Evolutionary conservation across 306 rosid genomes (phyloP), one percentile per base, ranked within the genome.

Genomic region (Pueraria montana): DNA sequence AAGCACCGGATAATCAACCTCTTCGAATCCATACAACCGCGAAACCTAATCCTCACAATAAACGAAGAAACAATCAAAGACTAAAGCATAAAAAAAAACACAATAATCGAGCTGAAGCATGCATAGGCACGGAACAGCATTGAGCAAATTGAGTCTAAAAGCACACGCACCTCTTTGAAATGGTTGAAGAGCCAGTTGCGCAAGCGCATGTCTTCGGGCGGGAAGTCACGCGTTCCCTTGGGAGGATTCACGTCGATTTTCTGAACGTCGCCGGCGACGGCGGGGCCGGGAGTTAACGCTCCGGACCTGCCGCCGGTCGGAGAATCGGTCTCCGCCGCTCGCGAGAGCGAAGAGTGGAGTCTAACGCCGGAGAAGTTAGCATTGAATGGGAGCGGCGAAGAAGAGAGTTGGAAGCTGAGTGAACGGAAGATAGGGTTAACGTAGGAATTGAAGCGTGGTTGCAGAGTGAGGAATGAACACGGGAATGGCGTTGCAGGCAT

Each of bases 1-100:
- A 12, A 96, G 96, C 76, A 93, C 98, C 24, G 98, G 99, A 85
- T 88, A 93, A 89, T 95, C 98, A 71, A 93, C 91, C 86, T 92
- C 99, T 87, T 93, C 99, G 56, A 95, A 95, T 14, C 98, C 99
- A 81, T 81, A 88, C 69, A 93, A 10, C 64, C 88, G 87, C 8
- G 98, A 91, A 72, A 93, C 97, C 98, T 91, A 69, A 72, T 77
- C 66, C 73, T 43, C 79, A 26, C 16, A 49, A 63, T 11, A 18
- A 50, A 56, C 11, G 2, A 42, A 14, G 45, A 50, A 21, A 20
- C 24, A 48, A 18, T 24, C 42, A 36, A 13, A 3, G 3, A 58
- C 20, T 6, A 38, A 34, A 76, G 18, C 38, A 34, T 34, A 10
- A 11, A 18, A 8, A 34, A n/a, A 71, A 70, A 61, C 17, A 23